Conservation (phyloP, 176 grass and related monocot species). For the Avena eriantha region DNA sequence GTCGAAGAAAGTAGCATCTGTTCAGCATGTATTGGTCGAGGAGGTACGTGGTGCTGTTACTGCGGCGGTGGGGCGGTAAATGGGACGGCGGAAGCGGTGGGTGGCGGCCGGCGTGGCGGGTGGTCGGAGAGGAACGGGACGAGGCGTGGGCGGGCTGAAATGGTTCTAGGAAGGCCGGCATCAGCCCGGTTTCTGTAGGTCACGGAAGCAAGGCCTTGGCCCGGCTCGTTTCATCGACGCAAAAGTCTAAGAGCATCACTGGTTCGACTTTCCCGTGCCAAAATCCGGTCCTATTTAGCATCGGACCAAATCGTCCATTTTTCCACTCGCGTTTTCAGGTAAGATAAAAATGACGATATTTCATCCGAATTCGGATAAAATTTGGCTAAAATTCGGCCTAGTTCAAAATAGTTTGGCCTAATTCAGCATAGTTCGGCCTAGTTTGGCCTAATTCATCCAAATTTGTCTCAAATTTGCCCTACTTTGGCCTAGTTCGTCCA, state of each 20-base stretch:
- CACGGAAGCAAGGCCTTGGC: not conserved
- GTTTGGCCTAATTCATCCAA: no score
- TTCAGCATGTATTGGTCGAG: slow-evolving; percentile 34
- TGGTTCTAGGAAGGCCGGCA: not conserved
- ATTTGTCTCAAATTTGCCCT: no score
- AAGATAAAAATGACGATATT: no score
- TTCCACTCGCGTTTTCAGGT: no score
- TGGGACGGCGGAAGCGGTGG: not conserved
- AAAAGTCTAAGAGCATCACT: not conserved
- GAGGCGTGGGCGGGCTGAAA: not conserved
- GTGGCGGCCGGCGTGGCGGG: slow-evolving; percentile 34
- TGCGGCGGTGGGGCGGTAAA: not conserved
- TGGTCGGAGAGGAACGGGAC: slow-evolving; percentile 5
- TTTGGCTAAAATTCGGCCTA: no score
- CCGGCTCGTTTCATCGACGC: not conserved
- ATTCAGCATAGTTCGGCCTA: no score
- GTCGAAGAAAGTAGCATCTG: slow-evolving; percentile 32
- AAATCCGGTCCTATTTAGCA: no score
- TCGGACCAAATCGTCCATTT: no score
- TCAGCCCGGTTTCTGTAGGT: not conserved
- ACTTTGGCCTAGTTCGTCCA: no score
- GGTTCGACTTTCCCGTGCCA: no score
- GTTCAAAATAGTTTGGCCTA: no score
- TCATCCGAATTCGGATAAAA: no score
- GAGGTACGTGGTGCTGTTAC: not conserved